Evolutionary conservation across 139 green algal genomes (phyloP).

Genomic region (Coelastrella sp.): DNA sequence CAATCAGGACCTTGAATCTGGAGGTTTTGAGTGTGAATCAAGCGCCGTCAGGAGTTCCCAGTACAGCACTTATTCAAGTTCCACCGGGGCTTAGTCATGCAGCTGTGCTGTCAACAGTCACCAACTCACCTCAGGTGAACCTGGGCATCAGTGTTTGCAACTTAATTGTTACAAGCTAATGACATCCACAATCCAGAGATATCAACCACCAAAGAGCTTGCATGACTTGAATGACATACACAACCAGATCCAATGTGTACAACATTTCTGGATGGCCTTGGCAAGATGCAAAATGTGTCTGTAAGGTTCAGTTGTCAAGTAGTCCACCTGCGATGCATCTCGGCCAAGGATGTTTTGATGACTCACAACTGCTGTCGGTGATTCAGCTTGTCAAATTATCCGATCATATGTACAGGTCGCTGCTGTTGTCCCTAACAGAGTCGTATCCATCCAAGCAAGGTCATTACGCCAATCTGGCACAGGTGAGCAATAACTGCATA

Average conservation of each 20-base stretch:
- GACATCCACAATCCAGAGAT: too few species aligned
- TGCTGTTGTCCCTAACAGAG: conserved; percentile 31
- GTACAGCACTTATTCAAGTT: background rate
- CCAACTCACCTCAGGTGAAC: background rate
- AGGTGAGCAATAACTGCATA: background rate
- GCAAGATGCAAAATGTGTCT: too few species aligned
- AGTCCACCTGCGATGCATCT: too few species aligned
- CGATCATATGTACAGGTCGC: too few species aligned
- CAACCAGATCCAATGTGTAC: too few species aligned
- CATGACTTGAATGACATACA: too few species aligned
- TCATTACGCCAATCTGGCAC: background rate
- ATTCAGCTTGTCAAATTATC: too few species aligned
- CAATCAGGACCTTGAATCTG: too few species aligned
- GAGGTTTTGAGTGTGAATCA: background rate
- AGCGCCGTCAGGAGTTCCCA: background rate
- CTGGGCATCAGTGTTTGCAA: background rate
- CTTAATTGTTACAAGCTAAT: background rate
- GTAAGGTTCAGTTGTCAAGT: too few species aligned
- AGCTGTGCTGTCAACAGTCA: background rate
- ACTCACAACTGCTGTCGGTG: background rate
- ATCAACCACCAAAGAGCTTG: too few species aligned
- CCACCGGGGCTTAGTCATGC: background rate
- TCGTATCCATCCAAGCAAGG: background rate
- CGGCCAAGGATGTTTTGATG: background rate
- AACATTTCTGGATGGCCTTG: too few species aligned